phyloP scores from a whole-genome alignment of 2,329 filamentous ascomycete species.

The Bimuria novae-zelandiae region DNA sequence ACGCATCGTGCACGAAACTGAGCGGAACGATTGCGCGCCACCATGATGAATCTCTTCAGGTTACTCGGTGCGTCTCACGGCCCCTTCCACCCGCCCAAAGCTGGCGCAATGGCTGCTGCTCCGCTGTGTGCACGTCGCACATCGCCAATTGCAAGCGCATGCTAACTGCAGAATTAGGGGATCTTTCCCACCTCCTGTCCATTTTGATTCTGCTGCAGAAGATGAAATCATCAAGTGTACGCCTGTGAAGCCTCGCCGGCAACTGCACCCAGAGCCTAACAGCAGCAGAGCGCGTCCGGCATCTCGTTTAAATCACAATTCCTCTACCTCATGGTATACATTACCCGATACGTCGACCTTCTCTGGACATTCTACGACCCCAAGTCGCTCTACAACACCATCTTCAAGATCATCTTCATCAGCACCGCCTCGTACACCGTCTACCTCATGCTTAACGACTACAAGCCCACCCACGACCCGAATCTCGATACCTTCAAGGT shows the following conservation, averaged over 20 bases:
- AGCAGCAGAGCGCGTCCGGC: conserved; percentile 81
- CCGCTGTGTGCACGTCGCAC: not conserved
- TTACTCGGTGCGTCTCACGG: conserved; percentile 60
- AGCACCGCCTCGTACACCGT: conserved; percentile 88
- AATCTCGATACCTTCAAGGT: conserved; percentile 98
- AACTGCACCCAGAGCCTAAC: conserved; percentile 19
- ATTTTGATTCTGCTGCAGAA: conserved; percentile 96
- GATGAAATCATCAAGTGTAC: conserved; percentile 85
- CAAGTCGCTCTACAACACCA: conserved; percentile 76
- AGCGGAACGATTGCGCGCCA: conserved; percentile 24
- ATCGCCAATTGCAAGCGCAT: conserved; percentile 18
- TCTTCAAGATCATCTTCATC: conserved; percentile 97
- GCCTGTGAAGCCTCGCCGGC: conserved; percentile 34
- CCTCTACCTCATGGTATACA: conserved; percentile 90
- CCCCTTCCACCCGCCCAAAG: too few relatives aligned
- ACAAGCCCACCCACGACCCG: conserved; percentile 95
- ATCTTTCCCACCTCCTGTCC: conserved; percentile 92
- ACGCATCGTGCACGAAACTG: conserved; percentile 21
- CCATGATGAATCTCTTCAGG: conserved; percentile 72
- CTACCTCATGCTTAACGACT: conserved; percentile 97
- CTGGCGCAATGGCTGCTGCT: not conserved
- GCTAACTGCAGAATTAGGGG: conserved; percentile 61
- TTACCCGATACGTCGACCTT: conserved; percentile 89
- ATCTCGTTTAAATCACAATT: conserved; percentile 99
- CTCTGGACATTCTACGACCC: conserved; percentile 82